These are phyloP conservation scores for Pseudogymnoascus pannorum DNA, from an alignment of 2,329 filamentous ascomycete genomes.

Conservation along the genomic window DNA sequence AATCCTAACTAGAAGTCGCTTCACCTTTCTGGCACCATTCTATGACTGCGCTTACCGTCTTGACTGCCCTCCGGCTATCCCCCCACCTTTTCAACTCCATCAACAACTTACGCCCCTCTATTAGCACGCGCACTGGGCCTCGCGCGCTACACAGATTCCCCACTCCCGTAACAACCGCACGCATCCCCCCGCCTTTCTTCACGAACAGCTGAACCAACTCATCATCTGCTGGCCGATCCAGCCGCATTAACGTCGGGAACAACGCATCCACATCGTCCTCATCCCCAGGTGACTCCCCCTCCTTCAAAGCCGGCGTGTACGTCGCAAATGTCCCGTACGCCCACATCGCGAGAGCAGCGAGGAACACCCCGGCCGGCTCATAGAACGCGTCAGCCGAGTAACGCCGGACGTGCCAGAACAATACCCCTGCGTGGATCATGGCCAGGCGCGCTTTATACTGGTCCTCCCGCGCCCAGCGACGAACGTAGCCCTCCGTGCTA, in stretches of 20 bases:
- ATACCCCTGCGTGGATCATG: conserved; percentile 45
- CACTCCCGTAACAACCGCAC: conserved; percentile 43
- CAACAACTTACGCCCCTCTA: conserved; percentile 34
- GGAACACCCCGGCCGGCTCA: conserved; percentile 38
- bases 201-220: conserved; percentile 52
- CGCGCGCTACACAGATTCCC: conserved; percentile 39
- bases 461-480: conserved; percentile 43
- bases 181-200: conserved; percentile 41
- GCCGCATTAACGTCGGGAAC: conserved; percentile 39
- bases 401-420: conserved; percentile 45
- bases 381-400: conserved; percentile 42
- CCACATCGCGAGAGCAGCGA: conserved; percentile 41
- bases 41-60: background rate
- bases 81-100: conserved; percentile 22
- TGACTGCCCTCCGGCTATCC: conserved; percentile 9
- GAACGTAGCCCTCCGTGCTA: conserved; percentile 28
- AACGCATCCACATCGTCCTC: conserved; percentile 16
- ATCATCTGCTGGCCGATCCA: conserved; percentile 50
- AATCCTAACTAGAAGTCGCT: background rate
- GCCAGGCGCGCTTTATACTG: conserved; percentile 50
- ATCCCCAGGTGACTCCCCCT: background rate
- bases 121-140: conserved; percentile 33
- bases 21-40: background rate
- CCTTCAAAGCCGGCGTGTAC: background rate
- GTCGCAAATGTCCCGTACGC: conserved; percentile 29